Evolutionary conservation across 768 basidiomycete species (phyloP).

Genomic region (Lyophyllum shimeji): DNA sequence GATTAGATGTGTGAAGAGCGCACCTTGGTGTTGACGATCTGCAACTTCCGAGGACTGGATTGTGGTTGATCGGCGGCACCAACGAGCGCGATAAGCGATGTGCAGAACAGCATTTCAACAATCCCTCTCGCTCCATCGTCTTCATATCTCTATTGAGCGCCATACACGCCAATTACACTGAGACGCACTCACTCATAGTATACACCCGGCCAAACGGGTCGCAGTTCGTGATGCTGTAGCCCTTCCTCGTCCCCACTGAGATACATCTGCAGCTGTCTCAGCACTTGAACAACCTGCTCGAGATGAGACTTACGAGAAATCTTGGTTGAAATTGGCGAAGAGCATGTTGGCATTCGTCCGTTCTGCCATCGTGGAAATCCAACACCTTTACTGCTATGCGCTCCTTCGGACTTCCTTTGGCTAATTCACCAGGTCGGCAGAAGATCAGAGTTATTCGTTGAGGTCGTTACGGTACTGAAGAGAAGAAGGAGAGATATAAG

Average conservation of each 20-base stretch:
- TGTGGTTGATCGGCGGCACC: slow-evolving; percentile 92
- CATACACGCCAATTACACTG: neutral
- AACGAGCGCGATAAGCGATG: slow-evolving; percentile 94
- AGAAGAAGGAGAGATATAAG: neutral
- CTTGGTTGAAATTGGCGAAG: slow-evolving; percentile 97
- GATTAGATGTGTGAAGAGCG: slow-evolving; percentile 13
- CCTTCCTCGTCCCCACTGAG: slow-evolving; percentile 91
- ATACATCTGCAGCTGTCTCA: slow-evolving; percentile 58
- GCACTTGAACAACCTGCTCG: neutral
- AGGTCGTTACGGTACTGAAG: neutral
- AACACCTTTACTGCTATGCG: neutral
- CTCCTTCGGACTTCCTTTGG: neutral
- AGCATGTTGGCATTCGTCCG: slow-evolving; percentile 53
- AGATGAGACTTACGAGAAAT: slow-evolving; percentile 72
- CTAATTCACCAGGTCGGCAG: neutral
- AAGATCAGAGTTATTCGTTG: neutral
- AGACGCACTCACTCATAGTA: slow-evolving; percentile 74
- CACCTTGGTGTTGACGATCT: slow-evolving; percentile 99
- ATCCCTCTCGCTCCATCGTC: slow-evolving; percentile 95
- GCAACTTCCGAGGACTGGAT: slow-evolving; percentile 88
- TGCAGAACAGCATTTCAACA: slow-evolving; percentile 99
- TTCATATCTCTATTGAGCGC: slow-evolving; percentile 25
- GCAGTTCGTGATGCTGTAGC: slow-evolving; percentile 97
- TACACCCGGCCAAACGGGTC: slow-evolving; percentile 97
- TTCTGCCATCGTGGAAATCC: slow-evolving; percentile 32